Base-by-base conservation (phyloP, 1,284 basidiomycete genomes). In the Inonotus hispidus region DNA sequence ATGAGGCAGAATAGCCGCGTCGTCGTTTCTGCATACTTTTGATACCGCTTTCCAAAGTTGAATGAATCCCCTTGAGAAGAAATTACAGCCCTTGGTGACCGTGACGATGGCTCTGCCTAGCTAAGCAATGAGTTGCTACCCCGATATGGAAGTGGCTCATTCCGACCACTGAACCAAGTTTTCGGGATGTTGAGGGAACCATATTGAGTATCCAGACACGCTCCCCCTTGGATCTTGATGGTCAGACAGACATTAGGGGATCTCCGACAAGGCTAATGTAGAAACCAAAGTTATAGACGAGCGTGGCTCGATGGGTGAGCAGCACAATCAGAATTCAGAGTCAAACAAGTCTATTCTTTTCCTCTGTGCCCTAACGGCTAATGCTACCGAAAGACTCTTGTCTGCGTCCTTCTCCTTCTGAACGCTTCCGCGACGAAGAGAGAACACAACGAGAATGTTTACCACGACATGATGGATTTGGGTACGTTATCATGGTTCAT, bases 1-100 rank as follows among this genome's bases (percentile, higher is more conserved):
- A 14, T 74, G 65, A 70, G 55, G n/a, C 27, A n/a, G 39, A 32
- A 29, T 41, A 41, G 27, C 21, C 27, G 29, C 49, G 14, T 57
- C 58, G 25, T 47, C 13, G 4, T 37, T 46, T 25, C 58, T 27
- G 37, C 43, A 23, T 14, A 32, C 32, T 3, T n/a, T 35, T 35
- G 50, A 11, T 7, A 32, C 8, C 32, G 32, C 32, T 8, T 32
- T 32, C 8, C 8, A 32, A n/a, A 32, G 32, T 32, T 8, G 32
- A 32, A 32, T 32, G 32, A 32, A 32, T 32, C 32, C n/a, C n/a
- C 3, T 32, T 32, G 32, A 8, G 32, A 32, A 32, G 3, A 32
- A 32, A 4, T 32, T 32, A 3, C 8, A 32, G 32, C 32, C 32
- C 32, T 32, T 32, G 32, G 32, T 32, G 32, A 32, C 32, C 3